Percentiles rank a stretch among this genome's conserved stretches.
Evolutionary conservation across 805 yeast genomes (phyloP).

Genomic region (Wickerhamomyces mucosus): DNA sequence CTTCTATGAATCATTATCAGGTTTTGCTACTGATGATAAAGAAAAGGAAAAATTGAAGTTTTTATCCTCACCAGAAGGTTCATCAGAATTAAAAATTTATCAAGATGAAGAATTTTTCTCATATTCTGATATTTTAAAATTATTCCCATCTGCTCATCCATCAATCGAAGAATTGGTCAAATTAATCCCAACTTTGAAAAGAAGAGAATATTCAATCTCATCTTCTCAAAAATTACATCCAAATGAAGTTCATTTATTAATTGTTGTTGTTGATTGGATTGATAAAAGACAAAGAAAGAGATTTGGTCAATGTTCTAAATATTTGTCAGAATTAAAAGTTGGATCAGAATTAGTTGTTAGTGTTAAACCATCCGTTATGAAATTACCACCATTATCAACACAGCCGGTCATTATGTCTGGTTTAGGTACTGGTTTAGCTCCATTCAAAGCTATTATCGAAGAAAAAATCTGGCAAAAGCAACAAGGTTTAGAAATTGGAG

Average conservation of each 20-base stretch:
- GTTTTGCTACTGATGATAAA: slow-evolving; percentile 57
- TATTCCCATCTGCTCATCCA: slow-evolving; percentile 80
- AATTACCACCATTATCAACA: slow-evolving; percentile 75
- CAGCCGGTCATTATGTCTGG: slow-evolving; percentile 97
- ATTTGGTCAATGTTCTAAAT: slow-evolving; percentile 92
- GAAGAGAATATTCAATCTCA: slow-evolving; percentile 97
- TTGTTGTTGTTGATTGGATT: slow-evolving; percentile 95
- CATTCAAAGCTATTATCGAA: slow-evolving; percentile 95
- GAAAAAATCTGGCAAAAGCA: slow-evolving; percentile 89
- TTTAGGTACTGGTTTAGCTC: slow-evolving; percentile 95
- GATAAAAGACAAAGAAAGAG: slow-evolving; percentile 79
- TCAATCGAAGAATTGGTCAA: slow-evolving; percentile 56
- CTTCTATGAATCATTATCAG: slow-evolving; percentile 77
- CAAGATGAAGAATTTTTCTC: slow-evolving; percentile 78
- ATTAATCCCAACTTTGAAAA: slow-evolving; percentile 77
- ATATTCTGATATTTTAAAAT: slow-evolving; percentile 71
- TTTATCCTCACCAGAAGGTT: slow-evolving; percentile 72
- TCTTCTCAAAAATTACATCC: slow-evolving; percentile 91
- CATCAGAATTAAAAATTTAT: slow-evolving; percentile 71
- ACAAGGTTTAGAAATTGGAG: slow-evolving; percentile 86
- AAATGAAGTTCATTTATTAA: slow-evolving; percentile 79
- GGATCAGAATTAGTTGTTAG: slow-evolving; percentile 88
- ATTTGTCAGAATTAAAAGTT: slow-evolving; percentile 63
- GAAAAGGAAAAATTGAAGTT: slow-evolving; percentile 55
- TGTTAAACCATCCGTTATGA: slow-evolving; percentile 96